Evolutionary conservation across 2,329 filamentous ascomycete species (phyloP).

Genomic region (Trichothecium sympodiale): DNA sequence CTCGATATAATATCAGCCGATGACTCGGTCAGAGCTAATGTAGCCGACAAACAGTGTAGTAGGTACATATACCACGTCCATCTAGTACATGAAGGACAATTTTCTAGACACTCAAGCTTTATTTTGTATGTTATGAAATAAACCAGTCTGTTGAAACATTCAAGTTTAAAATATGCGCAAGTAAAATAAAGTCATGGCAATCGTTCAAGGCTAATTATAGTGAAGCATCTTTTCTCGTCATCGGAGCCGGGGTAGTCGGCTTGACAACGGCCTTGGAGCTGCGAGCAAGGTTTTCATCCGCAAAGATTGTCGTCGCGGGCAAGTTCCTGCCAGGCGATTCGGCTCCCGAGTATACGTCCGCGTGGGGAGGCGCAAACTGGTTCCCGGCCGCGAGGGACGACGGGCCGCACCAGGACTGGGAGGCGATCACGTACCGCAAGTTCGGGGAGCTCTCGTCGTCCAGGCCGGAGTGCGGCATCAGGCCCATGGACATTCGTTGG

Average conservation of each 20-base stretch:
- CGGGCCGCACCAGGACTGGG: constrained; percentile 7
- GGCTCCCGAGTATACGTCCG: constrained; percentile 70
- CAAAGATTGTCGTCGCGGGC: constrained; percentile 50
- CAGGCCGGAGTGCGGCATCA: constrained; percentile 48
- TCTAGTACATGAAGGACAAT: too few relatives aligned
- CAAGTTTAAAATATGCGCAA: too few relatives aligned
- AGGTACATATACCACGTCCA: too few relatives aligned
- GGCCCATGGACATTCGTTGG: constrained; percentile 16
- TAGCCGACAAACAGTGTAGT: too few relatives aligned
- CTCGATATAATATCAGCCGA: too few relatives aligned
- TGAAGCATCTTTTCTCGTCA: constrained; percentile 6
- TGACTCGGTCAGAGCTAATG: too few relatives aligned
- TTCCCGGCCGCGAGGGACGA: constrained; percentile 45
- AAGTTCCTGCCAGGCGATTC: constrained; percentile 83
- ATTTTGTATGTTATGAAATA: too few relatives aligned
- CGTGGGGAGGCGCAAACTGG: constrained; percentile 65
- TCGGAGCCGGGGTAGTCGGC: constrained; percentile 51
- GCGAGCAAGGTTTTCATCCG: constrained; percentile 31
- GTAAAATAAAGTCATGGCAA: too few relatives aligned
- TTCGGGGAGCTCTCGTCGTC: constrained; percentile 7
- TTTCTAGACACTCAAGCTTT: too few relatives aligned
- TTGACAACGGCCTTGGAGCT: constrained; percentile 51
- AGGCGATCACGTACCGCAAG: constrained; percentile 9
- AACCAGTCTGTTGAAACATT: too few relatives aligned
- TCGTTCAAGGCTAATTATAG: too few relatives aligned